Evolutionary conservation across 176 grass and related monocot genomes (phyloP).

Genomic region (Cocos nucifera): DNA sequence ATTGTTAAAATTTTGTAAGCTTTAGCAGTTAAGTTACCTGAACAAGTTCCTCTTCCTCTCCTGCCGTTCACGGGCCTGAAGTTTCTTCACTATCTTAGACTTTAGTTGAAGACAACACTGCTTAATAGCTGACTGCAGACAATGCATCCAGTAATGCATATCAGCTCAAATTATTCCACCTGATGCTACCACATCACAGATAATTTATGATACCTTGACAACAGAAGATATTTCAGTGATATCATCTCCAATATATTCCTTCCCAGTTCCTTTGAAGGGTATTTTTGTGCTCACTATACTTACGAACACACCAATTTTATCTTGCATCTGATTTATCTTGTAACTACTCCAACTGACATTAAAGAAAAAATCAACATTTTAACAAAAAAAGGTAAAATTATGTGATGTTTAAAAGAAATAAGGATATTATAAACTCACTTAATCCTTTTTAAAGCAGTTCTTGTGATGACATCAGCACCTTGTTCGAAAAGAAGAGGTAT

Average conservation of each 20-base stretch:
- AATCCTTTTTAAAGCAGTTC: conserved; percentile 84
- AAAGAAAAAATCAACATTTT: conserved; percentile 12
- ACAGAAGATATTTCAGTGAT: conserved; percentile 83
- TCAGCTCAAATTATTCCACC: background rate
- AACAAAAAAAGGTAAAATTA: background rate
- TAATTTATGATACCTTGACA: conserved; percentile 49
- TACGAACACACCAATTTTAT: conserved; percentile 95
- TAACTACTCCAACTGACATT: conserved; percentile 73
- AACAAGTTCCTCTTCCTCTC: conserved; percentile 86
- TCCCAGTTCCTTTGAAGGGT: conserved; percentile 96
- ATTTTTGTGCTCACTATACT: conserved; percentile 99
- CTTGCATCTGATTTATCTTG: conserved; percentile 91
- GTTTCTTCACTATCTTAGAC: conserved; percentile 90
- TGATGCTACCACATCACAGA: background rate
- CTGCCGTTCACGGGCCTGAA: conserved; percentile 85
- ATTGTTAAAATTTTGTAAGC: too few species aligned
- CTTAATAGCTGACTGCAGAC: conserved; percentile 65
- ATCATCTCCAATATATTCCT: conserved; percentile 97
- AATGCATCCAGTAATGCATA: background rate
- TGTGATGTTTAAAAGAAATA: background rate
- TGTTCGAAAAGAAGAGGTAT: conserved; percentile 97
- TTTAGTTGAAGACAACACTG: conserved; percentile 93
- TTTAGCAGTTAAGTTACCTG: conserved; percentile 32
- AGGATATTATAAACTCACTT: conserved; percentile 31
- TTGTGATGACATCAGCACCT: conserved; percentile 97